phyloP scores from a whole-genome alignment of 176 grass and related monocot genomes.

The Lolium perenne region DNA sequence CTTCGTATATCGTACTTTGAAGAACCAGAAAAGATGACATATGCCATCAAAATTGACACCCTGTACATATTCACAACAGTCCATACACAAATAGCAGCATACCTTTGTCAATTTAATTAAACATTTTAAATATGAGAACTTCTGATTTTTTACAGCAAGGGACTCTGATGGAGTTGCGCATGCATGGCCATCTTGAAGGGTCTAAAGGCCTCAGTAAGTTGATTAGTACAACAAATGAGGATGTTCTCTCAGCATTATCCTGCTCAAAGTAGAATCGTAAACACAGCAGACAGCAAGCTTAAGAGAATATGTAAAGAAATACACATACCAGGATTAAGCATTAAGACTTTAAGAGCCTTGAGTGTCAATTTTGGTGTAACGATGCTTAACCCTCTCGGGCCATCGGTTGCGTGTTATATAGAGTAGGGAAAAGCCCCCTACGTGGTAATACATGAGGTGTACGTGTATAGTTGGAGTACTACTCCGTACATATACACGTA shows the following conservation, averaged over 20 bases:
- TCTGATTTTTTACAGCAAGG: conserved; percentile 87
- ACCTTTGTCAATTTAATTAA: conserved; percentile 99
- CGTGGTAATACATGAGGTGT: too few relatives aligned
- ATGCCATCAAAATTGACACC: conserved; percentile 22
- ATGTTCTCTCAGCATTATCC: conserved; percentile 97
- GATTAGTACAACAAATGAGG: conserved; percentile 94
- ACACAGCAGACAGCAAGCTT: conserved; percentile 40
- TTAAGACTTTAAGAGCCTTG: conserved; percentile 96
- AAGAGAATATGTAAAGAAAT: conserved; percentile 9
- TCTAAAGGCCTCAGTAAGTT: conserved; percentile 90
- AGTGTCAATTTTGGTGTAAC: too few relatives aligned
- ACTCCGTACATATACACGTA: too few relatives aligned
- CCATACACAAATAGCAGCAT: conserved; percentile 17
- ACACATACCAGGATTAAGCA: conserved; percentile 95
- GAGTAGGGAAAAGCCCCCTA: too few relatives aligned
- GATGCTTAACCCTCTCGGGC: too few relatives aligned
- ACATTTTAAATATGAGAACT: conserved; percentile 98
- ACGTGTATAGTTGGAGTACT: too few relatives aligned
- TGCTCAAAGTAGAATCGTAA: conserved; percentile 52
- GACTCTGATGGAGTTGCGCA: conserved; percentile 60
- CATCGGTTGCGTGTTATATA: too few relatives aligned
- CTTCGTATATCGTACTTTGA: conserved; percentile 93
- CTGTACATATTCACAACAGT: not conserved
- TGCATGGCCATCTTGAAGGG: conserved; percentile 84
- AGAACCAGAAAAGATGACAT: conserved; percentile 70